Evolutionary conservation across 1,284 basidiomycete species (phyloP), one percentile per base, ranked within the genome.

Genomic region (Porogramme epimiltina): DNA sequence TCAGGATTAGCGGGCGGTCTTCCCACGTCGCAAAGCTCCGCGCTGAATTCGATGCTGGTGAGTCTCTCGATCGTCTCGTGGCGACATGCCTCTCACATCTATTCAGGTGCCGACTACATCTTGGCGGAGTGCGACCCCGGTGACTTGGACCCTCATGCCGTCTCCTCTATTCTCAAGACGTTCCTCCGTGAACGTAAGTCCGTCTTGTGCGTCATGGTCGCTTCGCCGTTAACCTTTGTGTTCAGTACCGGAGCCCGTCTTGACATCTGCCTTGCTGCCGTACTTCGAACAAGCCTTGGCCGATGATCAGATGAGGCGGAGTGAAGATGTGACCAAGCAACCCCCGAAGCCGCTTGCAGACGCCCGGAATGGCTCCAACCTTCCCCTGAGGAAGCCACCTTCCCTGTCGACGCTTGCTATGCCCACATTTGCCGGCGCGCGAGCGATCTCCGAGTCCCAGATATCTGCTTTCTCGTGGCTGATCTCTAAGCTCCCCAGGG

Each of bases 111-210:
- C 45, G 93, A 96, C 71, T 91, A 87, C 62, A 87, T 93, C 64
- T 80, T 96, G 71, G 72, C 76, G 24, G 79, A 82, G 56, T 88
- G 84, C 60, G 80, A 82, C 42, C 91, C 91, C 22, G 83, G 87
- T 16, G 92, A 95, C 62, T 73, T 96, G 26, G 93, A 96, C 66
- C 93, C 93, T 33, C 93, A 96, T 65, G 91, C 93, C 1, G 93
- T 98, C 15, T 86, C 95, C 28, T 92, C 91, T 34, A 75, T 90
- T 39, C 91, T 91, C 70, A 91, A 91, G 68, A 86, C 87, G 2
- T 92, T 82, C 64, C 73, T 91, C 43, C 87, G 89, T 47, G 89
- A 91, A 77, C 70, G 89, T 90, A 69, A 72, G 85, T 74, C 24
- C n/a, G 25, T 39, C 41, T 57, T 50, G 51, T 34, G 9, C 42